These are phyloP conservation scores for Telfairia occidentalis DNA, from an alignment of 331 rosid genomes.

Conservation along the genomic window DNA sequence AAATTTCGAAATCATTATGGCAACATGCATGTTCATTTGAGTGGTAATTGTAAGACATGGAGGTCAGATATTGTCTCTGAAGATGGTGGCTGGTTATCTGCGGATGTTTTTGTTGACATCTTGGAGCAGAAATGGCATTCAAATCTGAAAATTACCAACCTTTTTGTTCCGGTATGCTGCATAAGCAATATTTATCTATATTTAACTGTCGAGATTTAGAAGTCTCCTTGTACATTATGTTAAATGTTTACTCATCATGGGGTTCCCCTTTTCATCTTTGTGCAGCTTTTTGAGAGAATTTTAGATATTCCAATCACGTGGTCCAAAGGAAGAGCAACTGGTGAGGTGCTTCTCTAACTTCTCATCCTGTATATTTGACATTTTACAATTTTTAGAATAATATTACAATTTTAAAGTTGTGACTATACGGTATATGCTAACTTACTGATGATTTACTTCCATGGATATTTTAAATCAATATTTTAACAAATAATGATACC, in stretches of 20 bases:
- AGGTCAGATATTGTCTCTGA: constrained; percentile 47
- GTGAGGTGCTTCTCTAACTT: constrained; percentile 81
- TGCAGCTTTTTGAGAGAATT: constrained; percentile 92
- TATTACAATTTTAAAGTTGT: not conserved
- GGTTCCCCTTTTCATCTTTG: constrained; percentile 17
- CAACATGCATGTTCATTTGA: constrained; percentile 49
- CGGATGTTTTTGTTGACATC: constrained; percentile 68
- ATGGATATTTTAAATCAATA: not conserved
- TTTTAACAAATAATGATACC: not conserved
- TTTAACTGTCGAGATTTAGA: constrained; percentile 10
- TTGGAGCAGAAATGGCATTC: constrained; percentile 83
- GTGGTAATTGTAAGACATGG: constrained; percentile 89
- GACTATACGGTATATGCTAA: not conserved
- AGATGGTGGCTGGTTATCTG: constrained; percentile 94
- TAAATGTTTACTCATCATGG: constrained; percentile 19
- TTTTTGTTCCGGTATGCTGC: constrained; percentile 73
- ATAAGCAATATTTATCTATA: constrained; percentile 4
- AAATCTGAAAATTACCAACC: constrained; percentile 56
- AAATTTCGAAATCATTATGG: constrained; percentile 65
- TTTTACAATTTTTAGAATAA: not conserved
- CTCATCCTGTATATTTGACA: not conserved
- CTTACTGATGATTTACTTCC: not conserved
- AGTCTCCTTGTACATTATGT: constrained; percentile 1
- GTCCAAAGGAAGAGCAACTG: constrained; percentile 82
- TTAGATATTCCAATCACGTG: constrained; percentile 74